These are phyloP conservation scores for Cyberlindnera suaveolens DNA, from an alignment of 805 yeast genomes.

Conservation along the genomic window DNA sequence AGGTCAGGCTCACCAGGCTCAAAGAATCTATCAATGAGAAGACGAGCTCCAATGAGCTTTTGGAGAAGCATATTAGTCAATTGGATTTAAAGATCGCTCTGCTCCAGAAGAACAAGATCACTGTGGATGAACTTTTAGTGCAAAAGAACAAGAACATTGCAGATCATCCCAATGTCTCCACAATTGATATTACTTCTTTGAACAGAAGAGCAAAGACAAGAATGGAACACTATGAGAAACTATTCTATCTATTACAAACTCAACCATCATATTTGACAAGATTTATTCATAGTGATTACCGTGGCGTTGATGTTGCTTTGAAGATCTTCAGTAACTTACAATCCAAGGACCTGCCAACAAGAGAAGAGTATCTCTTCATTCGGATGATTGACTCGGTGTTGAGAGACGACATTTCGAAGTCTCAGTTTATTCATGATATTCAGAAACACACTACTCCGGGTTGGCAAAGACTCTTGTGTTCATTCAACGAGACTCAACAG, in stretches of 20 bases:
- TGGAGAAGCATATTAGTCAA: conserved; percentile 70
- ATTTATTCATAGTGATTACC: conserved; percentile 35
- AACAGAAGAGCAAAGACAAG: conserved; percentile 37
- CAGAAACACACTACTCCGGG: conserved; percentile 20
- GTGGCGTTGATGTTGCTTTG: conserved; percentile 23
- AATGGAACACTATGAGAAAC: conserved; percentile 64
- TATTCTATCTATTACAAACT: conserved; percentile 80
- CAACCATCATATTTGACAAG: conserved; percentile 67
- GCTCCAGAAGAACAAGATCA: conserved; percentile 71
- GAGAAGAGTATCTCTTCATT: conserved; percentile 22
- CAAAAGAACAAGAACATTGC: conserved; percentile 30
- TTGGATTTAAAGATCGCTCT: conserved; percentile 74
- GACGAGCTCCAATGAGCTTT: conserved; percentile 61
- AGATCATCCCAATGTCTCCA: conserved; percentile 5
- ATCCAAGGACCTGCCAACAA: conserved; percentile 22
- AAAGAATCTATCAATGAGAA: conserved; percentile 66
- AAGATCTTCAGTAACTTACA: conserved; percentile 22
- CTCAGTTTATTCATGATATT: conserved; percentile 24
- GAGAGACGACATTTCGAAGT: conserved; percentile 30
- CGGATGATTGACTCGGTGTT: conserved; percentile 23
- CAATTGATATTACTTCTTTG: conserved; percentile 23
- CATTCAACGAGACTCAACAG: conserved; percentile 34
- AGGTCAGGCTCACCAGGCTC: conserved; percentile 56
- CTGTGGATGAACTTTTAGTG: conserved; percentile 59
- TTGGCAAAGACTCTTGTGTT: conserved; percentile 38